Conservation (phyloP, 306 rosid species). For the Castanea sativa region DNA sequence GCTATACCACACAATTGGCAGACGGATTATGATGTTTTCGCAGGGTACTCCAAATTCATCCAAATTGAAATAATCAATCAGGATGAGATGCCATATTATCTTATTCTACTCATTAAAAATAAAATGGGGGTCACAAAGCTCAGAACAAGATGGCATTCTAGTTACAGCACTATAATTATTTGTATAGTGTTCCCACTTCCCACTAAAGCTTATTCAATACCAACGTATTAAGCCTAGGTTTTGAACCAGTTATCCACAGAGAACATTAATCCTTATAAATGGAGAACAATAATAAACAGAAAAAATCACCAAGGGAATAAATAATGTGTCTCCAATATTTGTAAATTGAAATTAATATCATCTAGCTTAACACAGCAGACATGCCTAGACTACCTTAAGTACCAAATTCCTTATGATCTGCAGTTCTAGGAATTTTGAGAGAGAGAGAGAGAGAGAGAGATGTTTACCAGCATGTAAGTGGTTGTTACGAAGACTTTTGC, state of each 20-base stretch:
- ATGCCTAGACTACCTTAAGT: conserved; percentile 1
- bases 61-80: neutral
- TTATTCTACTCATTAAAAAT: neutral
- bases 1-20: neutral
- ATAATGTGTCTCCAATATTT: neutral
- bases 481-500: neutral
- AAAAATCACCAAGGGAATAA: neutral
- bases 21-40: neutral
- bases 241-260: neutral
- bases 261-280: neutral
- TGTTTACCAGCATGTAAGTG: neutral
- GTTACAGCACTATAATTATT: neutral
- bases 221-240: neutral
- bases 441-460: neutral
- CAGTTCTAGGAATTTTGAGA: neutral
- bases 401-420: neutral
- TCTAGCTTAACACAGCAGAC: neutral
- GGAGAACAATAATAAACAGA: neutral
- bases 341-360: neutral
- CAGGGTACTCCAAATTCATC: neutral
- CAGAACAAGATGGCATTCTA: neutral
- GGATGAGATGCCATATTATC: neutral
- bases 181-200: neutral
- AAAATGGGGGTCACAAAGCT: neutral
- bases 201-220: neutral